Evolutionary conservation across 2,329 filamentous ascomycete genomes (phyloP).

Genomic region (Sporothrix variecibatus): DNA sequence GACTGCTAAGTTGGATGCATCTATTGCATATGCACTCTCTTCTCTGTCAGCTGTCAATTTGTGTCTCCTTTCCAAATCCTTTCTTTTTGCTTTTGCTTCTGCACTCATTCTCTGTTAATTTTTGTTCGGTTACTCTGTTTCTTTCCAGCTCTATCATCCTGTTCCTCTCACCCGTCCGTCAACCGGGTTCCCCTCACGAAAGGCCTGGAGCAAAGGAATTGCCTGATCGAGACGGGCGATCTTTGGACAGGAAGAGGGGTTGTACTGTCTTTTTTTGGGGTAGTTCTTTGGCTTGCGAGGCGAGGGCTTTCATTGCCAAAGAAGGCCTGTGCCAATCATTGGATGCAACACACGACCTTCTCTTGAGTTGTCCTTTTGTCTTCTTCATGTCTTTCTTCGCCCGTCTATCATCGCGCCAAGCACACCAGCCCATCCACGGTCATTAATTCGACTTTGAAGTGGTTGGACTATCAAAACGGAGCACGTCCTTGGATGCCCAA

Average conservation of each 20-base stretch:
- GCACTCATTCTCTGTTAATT: neutral
- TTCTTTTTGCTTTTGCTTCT: neutral
- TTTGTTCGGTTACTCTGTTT: neutral
- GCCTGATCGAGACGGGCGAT: constrained; percentile 17
- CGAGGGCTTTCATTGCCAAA: neutral
- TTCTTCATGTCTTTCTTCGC: neutral
- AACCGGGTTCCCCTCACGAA: constrained; percentile 37
- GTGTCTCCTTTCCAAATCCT: neutral
- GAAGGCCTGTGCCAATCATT: neutral
- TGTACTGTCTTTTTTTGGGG: neutral
- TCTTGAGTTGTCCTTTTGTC: neutral
- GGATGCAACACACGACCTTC: neutral
- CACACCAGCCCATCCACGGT: neutral
- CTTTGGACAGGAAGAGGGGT: neutral
- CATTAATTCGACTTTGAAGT: neutral
- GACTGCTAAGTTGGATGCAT: neutral
- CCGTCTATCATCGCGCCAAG: neutral
- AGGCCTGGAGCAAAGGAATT: constrained; percentile 13
- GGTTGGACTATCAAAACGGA: neutral
- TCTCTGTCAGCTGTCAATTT: neutral
- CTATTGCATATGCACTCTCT: neutral
- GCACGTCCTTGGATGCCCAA: neutral
- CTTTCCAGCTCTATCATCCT: neutral
- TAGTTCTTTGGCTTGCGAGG: neutral
- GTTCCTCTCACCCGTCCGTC: constrained; percentile 28